phyloP scores from a whole-genome alignment of 176 grass and related monocot genomes.

The Zizania latifolia region DNA sequence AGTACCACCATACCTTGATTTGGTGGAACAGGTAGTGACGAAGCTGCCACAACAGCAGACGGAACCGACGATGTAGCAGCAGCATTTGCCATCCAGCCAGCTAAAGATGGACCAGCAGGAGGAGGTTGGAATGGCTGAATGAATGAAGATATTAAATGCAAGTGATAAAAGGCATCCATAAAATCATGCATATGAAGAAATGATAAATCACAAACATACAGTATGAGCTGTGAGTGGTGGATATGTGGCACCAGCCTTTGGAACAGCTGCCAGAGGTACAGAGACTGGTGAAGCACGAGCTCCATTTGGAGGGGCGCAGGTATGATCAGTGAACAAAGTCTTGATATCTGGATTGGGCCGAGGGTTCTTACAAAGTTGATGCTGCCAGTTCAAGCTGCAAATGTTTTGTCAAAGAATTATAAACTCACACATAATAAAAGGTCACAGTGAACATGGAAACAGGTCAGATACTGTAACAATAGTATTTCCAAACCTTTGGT shows the following conservation, averaged over 20 bases:
- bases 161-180: slow-evolving; percentile 17
- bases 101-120: slow-evolving; percentile 71
- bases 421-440: not conserved
- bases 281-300: slow-evolving; percentile 67
- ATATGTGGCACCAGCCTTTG: slow-evolving; percentile 68
- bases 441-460: not conserved
- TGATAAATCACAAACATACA: slow-evolving; percentile 39
- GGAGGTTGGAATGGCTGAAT: slow-evolving; percentile 70
- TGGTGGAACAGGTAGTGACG: slow-evolving; percentile 65
- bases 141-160: slow-evolving; percentile 16
- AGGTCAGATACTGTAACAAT: not conserved
- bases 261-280: slow-evolving; percentile 79
- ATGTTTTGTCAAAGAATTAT: slow-evolving; percentile 9
- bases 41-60: slow-evolving; percentile 64
- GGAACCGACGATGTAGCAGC: slow-evolving; percentile 75
- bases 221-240: slow-evolving; percentile 58
- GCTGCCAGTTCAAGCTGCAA: slow-evolving; percentile 99
- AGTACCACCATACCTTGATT: slow-evolving; percentile 59
- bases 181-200: slow-evolving; percentile 15
- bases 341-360: slow-evolving; percentile 93
- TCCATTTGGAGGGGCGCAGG: slow-evolving; percentile 67
- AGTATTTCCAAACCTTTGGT: slow-evolving; percentile 66
- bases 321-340: slow-evolving; percentile 92
- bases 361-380: slow-evolving; percentile 98
- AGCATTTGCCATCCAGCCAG: slow-evolving; percentile 86